A percentile compares a stretch with the other conserved stretches of the same genome.
Conservation (phyloP, 2,329 filamentous ascomycete genomes). For the Bipolaris zeicola region DNA sequence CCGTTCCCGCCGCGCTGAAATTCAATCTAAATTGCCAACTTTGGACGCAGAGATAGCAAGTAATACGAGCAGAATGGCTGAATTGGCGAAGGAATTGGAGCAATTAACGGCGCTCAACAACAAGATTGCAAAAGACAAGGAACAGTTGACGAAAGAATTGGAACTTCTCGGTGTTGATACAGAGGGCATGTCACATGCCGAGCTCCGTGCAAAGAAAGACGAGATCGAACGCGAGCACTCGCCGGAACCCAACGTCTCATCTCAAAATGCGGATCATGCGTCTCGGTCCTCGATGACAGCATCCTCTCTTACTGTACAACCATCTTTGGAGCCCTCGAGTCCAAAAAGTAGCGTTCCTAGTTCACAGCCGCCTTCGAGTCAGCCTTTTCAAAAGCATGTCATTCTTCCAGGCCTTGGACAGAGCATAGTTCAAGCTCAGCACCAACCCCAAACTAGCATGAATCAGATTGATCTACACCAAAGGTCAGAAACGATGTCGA, state of each 20-base stretch:
- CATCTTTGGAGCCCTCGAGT: neutral
- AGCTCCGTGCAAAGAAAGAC: conserved; percentile 51
- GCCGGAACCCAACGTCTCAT: conserved; percentile 8
- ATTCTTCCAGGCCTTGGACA: conserved; percentile 25
- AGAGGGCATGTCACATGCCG: conserved; percentile 52
- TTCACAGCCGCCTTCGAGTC: neutral
- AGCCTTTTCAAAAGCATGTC: conserved; percentile 3
- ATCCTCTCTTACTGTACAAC: neutral
- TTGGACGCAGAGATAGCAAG: conserved; percentile 53
- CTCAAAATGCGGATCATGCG: neutral
- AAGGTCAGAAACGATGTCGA: neutral
- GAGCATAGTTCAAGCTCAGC: neutral
- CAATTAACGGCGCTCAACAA: conserved; percentile 47
- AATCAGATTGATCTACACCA: neutral
- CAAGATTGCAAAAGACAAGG: conserved; percentile 50
- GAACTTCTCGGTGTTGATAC: conserved; percentile 56
- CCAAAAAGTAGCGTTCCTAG: neutral
- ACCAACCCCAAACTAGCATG: neutral
- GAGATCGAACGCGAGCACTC: conserved; percentile 43
- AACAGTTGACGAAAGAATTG: conserved; percentile 56
- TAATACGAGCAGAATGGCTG: conserved; percentile 48
- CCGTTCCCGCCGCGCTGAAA: conserved; percentile 52
- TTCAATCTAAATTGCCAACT: conserved; percentile 55
- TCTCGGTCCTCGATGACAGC: neutral
- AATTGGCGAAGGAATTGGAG: conserved; percentile 54